A percentile compares a stretch with the other conserved stretches of the same genome.
These are phyloP conservation scores for Erigeron philadelphicus DNA, from an alignment of 140 eudicot genomes.

Conservation along the genomic window DNA sequence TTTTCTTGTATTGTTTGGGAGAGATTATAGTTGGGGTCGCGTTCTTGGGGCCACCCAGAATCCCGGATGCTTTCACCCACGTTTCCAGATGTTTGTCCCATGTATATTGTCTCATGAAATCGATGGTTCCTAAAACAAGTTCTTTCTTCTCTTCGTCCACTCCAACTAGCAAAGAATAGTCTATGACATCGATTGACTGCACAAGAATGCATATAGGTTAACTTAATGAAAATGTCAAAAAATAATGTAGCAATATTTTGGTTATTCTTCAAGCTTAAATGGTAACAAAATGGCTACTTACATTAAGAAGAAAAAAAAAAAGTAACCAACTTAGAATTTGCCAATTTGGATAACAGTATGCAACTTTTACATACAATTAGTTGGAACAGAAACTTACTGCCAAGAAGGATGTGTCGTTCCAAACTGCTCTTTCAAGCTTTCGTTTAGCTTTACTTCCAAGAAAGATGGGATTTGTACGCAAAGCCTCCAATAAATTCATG, in stretches of 20 bases:
- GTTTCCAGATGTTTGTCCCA: slow-evolving; percentile 99
- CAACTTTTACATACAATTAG: background rate
- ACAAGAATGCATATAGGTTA: slow-evolving; percentile 17
- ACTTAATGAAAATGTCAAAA: background rate
- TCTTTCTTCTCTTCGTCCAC: slow-evolving; percentile 78
- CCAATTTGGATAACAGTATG: too few relatives aligned
- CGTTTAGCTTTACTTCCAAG: slow-evolving; percentile 89
- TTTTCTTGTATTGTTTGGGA: slow-evolving; percentile 88
- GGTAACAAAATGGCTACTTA: too few relatives aligned
- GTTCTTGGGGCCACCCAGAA: slow-evolving; percentile 89
- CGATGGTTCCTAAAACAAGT: slow-evolving; percentile 89
- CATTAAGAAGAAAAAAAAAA: too few relatives aligned
- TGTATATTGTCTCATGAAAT: slow-evolving; percentile 91
- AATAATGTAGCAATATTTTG: too few relatives aligned
- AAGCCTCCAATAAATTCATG: slow-evolving; percentile 72
- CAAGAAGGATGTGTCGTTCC: slow-evolving; percentile 92
- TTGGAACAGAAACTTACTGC: slow-evolving; percentile 52
- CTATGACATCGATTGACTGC: slow-evolving; percentile 93
- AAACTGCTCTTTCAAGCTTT: slow-evolving; percentile 84
- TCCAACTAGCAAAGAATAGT: slow-evolving; percentile 90
- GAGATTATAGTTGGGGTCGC: slow-evolving; percentile 87
- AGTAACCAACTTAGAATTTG: too few relatives aligned
- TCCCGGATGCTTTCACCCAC: slow-evolving; percentile 97
- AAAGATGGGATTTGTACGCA: slow-evolving; percentile 82
- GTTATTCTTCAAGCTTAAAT: too few relatives aligned